phyloP scores from a whole-genome alignment of 805 yeast species.

The Kazachstania kunashirensis region DNA sequence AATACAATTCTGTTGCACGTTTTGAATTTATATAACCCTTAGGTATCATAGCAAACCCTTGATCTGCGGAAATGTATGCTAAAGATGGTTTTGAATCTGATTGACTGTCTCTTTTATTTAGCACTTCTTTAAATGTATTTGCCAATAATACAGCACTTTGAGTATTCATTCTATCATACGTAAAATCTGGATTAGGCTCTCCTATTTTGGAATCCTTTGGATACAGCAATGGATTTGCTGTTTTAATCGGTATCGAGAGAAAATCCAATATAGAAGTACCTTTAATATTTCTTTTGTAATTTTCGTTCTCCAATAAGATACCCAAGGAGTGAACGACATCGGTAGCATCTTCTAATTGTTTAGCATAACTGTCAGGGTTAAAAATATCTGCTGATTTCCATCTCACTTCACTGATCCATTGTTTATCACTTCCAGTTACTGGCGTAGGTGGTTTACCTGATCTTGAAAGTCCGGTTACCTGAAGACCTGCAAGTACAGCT shows the following conservation, averaged over 20 bases:
- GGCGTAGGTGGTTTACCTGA: constrained; percentile 44
- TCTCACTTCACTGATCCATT: constrained; percentile 49
- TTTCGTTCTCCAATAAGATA: constrained; percentile 54
- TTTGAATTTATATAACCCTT: constrained; percentile 65
- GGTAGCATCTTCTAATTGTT: constrained; percentile 16
- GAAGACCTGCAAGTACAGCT: constrained; percentile 51
- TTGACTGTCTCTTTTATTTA: not conserved
- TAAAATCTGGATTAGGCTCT: constrained; percentile 23
- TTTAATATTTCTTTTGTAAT: constrained; percentile 45
- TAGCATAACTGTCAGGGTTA: constrained; percentile 45
- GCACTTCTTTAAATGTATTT: constrained; percentile 35
- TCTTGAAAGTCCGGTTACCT: constrained; percentile 60
- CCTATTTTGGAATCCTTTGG: not conserved
- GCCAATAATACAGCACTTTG: constrained; percentile 62
- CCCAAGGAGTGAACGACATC: constrained; percentile 84
- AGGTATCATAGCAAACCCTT: constrained; percentile 58
- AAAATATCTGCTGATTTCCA: constrained; percentile 67
- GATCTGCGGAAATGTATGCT: constrained; percentile 76
- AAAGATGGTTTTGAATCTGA: constrained; percentile 34
- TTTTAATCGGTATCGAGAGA: constrained; percentile 22
- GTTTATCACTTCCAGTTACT: constrained; percentile 17
- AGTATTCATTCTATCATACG: constrained; percentile 56
- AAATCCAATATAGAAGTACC: not conserved
- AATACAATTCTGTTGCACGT: constrained; percentile 62
- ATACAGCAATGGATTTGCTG: constrained; percentile 39